Evolutionary conservation across 2,329 filamentous ascomycete genomes (phyloP).

Genomic region (Xylaria sp.): DNA sequence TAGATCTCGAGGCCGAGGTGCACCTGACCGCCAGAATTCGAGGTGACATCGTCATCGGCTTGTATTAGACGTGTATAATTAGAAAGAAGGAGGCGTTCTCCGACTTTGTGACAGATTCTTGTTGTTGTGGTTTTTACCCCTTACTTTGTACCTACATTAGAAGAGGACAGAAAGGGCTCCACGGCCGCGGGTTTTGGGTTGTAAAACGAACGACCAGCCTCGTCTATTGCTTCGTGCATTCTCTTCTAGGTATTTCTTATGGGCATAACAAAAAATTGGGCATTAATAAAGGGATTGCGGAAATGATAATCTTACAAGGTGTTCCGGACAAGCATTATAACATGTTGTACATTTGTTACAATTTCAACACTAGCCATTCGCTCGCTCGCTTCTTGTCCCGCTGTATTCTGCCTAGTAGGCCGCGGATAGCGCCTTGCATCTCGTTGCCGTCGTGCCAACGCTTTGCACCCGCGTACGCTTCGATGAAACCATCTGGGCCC

Average conservation of each 20-base stretch:
- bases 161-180: constrained; percentile 3
- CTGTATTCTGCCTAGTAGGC: constrained; percentile 67
- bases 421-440: constrained; percentile 74
- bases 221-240: not conserved
- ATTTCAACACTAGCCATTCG: constrained; percentile 61
- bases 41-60: constrained; percentile 65
- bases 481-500: constrained; percentile 88
- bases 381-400: constrained; percentile 45
- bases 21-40: constrained; percentile 64
- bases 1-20: constrained; percentile 67
- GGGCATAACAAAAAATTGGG: not conserved
- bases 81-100: not conserved
- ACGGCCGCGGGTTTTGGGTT: not conserved
- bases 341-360: constrained; percentile 42
- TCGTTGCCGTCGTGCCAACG: constrained; percentile 74
- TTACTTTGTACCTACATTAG: constrained; percentile 1
- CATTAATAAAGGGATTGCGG: no score
- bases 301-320: not conserved
- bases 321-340: not conserved
- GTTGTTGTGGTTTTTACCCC: no score
- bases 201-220: not conserved
- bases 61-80: no score
- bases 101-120: not conserved
- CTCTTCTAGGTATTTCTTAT: not conserved
- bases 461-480: constrained; percentile 80